phyloP scores from a whole-genome alignment of 2,329 filamentous ascomycete genomes.

The Claviceps sp. region DNA sequence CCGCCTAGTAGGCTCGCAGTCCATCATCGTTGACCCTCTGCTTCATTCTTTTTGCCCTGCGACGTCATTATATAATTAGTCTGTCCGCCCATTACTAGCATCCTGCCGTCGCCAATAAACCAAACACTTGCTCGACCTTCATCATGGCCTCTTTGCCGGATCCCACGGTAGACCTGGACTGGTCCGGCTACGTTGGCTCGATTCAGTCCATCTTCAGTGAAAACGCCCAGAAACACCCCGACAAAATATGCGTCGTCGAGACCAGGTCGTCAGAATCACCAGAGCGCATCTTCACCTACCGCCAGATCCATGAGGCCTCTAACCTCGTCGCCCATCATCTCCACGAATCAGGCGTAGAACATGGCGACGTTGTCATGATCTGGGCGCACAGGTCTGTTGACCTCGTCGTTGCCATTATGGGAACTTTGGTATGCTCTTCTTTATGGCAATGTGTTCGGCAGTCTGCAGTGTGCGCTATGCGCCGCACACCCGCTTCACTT shows the following conservation, averaged over 20 bases:
- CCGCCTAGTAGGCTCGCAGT: neutral
- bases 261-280: slow-evolving; percentile 31
- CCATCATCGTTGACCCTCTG: neutral
- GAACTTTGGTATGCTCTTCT: slow-evolving; percentile 31
- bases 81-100: neutral
- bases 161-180: slow-evolving; percentile 53
- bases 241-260: slow-evolving; percentile 37
- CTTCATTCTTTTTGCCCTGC: neutral
- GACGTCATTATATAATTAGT: neutral
- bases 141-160: slow-evolving; percentile 34
- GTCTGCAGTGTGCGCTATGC: neutral
- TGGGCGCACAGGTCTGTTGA: slow-evolving; percentile 69
- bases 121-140: neutral
- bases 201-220: slow-evolving; percentile 58
- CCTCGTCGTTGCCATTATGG: slow-evolving; percentile 61
- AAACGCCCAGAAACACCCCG: slow-evolving; percentile 56
- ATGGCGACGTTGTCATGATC: slow-evolving; percentile 87
- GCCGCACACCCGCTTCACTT: neutral
- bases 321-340: slow-evolving; percentile 73
- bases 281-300: slow-evolving; percentile 63
- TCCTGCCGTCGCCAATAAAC: neutral
- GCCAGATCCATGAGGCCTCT: slow-evolving; percentile 73
- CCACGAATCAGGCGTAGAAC: slow-evolving; percentile 54
- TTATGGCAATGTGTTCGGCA: neutral
- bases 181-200: slow-evolving; percentile 47